phyloP scores from a whole-genome alignment of 495 filamentous ascomycete genomes.

The Staphylotrichum longicolle region DNA sequence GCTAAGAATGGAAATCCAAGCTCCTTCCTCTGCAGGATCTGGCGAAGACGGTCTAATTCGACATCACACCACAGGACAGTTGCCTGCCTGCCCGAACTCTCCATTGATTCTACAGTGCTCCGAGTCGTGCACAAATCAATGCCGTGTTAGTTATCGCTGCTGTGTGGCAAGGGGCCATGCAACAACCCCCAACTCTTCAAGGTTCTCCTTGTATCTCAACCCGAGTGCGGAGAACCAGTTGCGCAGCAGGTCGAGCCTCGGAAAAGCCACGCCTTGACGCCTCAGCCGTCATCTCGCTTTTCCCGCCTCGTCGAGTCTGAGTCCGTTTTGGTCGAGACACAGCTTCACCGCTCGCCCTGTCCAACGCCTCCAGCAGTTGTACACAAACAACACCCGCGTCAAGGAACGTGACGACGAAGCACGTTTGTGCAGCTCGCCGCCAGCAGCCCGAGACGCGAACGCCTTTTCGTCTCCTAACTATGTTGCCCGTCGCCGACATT shows the following conservation, averaged over 20 bases:
- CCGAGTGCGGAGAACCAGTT: too few species aligned
- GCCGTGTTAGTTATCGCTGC: neutral
- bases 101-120: too few species aligned
- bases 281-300: neutral
- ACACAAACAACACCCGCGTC: neutral
- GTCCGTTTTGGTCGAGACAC: conserved; percentile 14
- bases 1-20: neutral
- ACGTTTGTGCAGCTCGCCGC: conserved; percentile 17
- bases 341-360: conserved; percentile 27
- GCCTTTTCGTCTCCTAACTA: neutral
- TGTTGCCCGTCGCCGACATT: neutral
- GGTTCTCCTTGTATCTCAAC: too few species aligned
- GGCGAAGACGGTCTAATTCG: neutral
- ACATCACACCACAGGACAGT: neutral
- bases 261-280: conserved; percentile 12
- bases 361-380: conserved; percentile 10
- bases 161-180: neutral
- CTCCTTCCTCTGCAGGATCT: conserved; percentile 11
- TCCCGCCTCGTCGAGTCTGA: neutral
- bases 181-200: neutral
- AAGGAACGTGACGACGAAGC: neutral
- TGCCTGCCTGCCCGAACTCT: too few species aligned
- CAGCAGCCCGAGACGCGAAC: neutral
- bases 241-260: conserved; percentile 9
- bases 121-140: neutral